Evolutionary conservation across 192 early-diverging fungal species (phyloP).

Genomic region (Coemansia sp.): DNA sequence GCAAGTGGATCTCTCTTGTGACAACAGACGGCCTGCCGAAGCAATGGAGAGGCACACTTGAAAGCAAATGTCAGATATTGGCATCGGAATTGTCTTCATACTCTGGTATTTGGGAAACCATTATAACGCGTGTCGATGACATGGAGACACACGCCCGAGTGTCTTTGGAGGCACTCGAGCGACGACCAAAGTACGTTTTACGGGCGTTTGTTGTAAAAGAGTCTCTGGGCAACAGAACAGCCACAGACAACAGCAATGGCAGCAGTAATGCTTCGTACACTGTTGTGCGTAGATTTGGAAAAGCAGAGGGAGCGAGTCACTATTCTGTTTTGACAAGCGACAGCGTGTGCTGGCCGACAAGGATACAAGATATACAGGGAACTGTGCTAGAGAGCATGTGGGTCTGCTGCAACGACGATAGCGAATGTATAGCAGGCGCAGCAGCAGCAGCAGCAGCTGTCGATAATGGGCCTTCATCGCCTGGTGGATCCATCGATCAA

Average conservation of each 20-base stretch:
- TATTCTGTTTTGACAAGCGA: slow-evolving; percentile 24
- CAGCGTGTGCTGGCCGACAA: slow-evolving; percentile 29
- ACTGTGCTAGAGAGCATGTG: slow-evolving; percentile 45
- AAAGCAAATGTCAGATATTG: neutral
- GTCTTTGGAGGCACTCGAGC: neutral
- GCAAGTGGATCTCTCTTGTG: neutral
- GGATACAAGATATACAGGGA: slow-evolving; percentile 28
- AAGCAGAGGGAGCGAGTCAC: slow-evolving; percentile 19
- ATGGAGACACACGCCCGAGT: neutral
- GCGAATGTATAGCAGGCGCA: slow-evolving; percentile 16
- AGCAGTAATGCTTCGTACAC: neutral
- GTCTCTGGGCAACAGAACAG: neutral
- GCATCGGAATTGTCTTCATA: neutral
- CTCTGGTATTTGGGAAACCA: neutral
- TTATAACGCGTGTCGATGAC: neutral
- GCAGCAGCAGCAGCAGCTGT: neutral
- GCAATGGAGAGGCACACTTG: neutral
- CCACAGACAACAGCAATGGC: neutral
- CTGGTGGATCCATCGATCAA: neutral
- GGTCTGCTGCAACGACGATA: slow-evolving; percentile 45
- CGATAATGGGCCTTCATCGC: neutral
- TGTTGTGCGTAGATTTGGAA: slow-evolving; percentile 42
- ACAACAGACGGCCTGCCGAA: neutral
- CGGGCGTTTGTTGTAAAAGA: slow-evolving; percentile 31
- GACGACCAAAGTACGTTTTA: slow-evolving; percentile 11